Percentiles rank a stretch among this genome's conserved stretches.
phyloP scores from a whole-genome alignment of 495 filamentous ascomycete genomes.

The Haplographium delicatum region DNA sequence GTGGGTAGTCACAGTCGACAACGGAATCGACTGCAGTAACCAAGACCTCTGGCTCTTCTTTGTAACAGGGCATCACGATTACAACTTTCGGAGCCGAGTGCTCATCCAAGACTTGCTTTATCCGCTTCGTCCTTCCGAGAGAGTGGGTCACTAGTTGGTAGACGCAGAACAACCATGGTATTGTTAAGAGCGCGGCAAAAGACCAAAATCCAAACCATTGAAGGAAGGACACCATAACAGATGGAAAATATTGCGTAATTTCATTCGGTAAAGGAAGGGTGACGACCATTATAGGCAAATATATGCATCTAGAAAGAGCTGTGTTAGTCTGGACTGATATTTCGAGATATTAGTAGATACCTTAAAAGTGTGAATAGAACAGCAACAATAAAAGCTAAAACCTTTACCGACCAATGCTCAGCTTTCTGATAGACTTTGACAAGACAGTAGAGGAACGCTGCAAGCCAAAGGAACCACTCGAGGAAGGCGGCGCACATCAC shows the following conservation, averaged over 20 bases:
- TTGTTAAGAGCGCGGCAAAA: slow-evolving; percentile 77
- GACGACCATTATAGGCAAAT: slow-evolving; percentile 91
- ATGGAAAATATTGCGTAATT: slow-evolving; percentile 66
- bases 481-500: slow-evolving; percentile 81
- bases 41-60: slow-evolving; percentile 82
- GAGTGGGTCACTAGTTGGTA: slow-evolving; percentile 84
- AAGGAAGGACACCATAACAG: slow-evolving; percentile 57
- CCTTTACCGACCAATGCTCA: slow-evolving; percentile 72
- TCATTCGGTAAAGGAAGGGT: slow-evolving; percentile 78
- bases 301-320: slow-evolving; percentile 57
- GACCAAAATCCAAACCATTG: slow-evolving; percentile 97
- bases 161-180: slow-evolving; percentile 92
- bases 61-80: slow-evolving; percentile 96
- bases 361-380: slow-evolving; percentile 67
- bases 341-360: slow-evolving; percentile 39
- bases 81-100: slow-evolving; percentile 87
- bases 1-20: slow-evolving; percentile 91
- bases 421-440: slow-evolving; percentile 87
- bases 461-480: slow-evolving; percentile 94
- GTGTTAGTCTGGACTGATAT: slow-evolving; percentile 8
- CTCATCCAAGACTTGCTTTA: slow-evolving; percentile 83
- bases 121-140: slow-evolving; percentile 71
- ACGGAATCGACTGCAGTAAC: slow-evolving; percentile 88
- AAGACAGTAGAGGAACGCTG: slow-evolving; percentile 88
- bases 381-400: slow-evolving; percentile 72